A percentile compares a stretch with the other conserved stretches of the same genome.
phyloP scores from a whole-genome alignment of 1,284 basidiomycete genomes.

The Ganoderma lingzhi region DNA sequence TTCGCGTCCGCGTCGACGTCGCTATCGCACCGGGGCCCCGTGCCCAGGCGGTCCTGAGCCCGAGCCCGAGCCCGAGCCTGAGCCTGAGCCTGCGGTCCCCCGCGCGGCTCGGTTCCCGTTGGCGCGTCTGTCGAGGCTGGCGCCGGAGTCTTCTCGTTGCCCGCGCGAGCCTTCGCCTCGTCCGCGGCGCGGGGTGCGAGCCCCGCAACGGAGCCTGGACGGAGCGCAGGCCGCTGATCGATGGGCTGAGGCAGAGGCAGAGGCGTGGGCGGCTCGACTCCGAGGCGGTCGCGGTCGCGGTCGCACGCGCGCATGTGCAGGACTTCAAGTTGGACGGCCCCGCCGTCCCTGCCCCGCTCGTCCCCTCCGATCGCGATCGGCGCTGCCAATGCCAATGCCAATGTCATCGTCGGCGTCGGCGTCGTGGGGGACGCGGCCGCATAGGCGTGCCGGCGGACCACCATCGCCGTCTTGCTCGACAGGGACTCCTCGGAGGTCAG shows the following conservation, averaged over 20 bases:
- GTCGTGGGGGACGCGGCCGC: neutral
- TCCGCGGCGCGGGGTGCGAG: neutral
- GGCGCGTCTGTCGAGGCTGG: neutral
- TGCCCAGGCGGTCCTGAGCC: neutral
- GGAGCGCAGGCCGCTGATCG: neutral
- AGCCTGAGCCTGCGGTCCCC: neutral
- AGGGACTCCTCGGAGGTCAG: neutral
- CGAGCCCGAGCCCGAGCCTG: neutral
- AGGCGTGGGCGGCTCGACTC: conserved; percentile 1
- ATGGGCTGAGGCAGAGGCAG: neutral
- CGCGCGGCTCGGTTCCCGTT: neutral
- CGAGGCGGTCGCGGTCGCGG: neutral
- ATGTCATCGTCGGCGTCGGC: neutral
- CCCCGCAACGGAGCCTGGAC: neutral
- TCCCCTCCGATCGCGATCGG: too few species aligned
- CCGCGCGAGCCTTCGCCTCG: neutral
- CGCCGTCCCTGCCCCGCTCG: too few species aligned
- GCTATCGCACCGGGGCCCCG: neutral
- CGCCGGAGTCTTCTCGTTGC: neutral
- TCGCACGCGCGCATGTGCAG: neutral
- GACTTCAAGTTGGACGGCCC: too few species aligned
- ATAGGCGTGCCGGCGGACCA: neutral
- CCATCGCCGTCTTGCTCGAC: neutral
- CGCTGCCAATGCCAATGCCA: too few species aligned
- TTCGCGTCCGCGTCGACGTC: neutral